These are phyloP conservation scores for Dryas octopetala DNA, from an alignment of 306 rosid genomes.

Conservation along the genomic window DNA sequence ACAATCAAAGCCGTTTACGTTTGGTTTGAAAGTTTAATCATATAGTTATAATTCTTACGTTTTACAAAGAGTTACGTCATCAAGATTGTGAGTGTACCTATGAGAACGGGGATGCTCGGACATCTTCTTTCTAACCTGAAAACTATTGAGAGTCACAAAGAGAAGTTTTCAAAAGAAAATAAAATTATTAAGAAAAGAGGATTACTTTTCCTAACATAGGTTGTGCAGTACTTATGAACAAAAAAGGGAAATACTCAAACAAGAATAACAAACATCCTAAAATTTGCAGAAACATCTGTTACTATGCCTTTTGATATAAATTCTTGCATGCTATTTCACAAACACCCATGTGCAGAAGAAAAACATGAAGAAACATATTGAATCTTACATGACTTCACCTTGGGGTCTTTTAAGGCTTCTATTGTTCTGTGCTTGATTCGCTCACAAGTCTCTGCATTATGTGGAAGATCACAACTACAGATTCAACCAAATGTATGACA, in stretches of 20 bases:
- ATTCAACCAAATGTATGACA: constrained; percentile 21
- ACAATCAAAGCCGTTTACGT: background rate
- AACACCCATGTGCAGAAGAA: background rate
- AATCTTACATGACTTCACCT: constrained; percentile 89
- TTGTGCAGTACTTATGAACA: constrained; percentile 11
- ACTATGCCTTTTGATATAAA: background rate
- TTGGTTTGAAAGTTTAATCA: background rate
- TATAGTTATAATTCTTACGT: background rate
- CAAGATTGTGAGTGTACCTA: constrained; percentile 45
- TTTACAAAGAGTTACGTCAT: background rate
- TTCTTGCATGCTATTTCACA: background rate
- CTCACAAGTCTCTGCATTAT: constrained; percentile 65
- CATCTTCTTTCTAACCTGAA: constrained; percentile 84
- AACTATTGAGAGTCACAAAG: constrained; percentile 16
- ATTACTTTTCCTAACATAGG: constrained; percentile 4
- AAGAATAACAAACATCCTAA: background rate
- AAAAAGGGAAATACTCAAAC: background rate
- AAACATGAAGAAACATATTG: constrained; percentile 34
- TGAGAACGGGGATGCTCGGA: constrained; percentile 60
- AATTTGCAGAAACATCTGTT: background rate
- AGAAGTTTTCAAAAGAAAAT: background rate
- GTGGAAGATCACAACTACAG: constrained; percentile 15
- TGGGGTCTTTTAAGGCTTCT: constrained; percentile 83
- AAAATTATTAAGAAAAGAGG: background rate
- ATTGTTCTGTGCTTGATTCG: constrained; percentile 66